A percentile compares a stretch with the other conserved stretches of the same genome.
Evolutionary conservation across 2,329 filamentous ascomycete genomes (phyloP).

Genomic region (Colletotrichum magnum): DNA sequence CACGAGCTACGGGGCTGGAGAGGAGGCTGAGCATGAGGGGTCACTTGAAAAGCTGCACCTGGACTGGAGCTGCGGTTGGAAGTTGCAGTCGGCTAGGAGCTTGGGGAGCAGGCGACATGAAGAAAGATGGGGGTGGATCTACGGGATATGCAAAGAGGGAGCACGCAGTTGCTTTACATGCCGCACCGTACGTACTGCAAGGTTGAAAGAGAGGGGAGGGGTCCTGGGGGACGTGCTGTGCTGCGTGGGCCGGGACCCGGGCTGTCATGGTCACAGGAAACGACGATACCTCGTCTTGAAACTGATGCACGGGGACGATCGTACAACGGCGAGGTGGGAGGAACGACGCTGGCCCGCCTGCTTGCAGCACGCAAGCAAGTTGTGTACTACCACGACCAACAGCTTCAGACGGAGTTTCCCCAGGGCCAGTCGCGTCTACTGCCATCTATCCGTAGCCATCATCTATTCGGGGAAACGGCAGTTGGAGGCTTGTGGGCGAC

Average conservation of each 20-base stretch:
- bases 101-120: constrained; percentile 25
- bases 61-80: neutral
- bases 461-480: constrained; percentile 25
- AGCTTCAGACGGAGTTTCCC: neutral
- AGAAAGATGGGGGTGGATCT: constrained; percentile 36
- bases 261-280: constrained; percentile 29
- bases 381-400: too few relatives aligned
- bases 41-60: neutral
- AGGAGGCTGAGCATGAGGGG: neutral
- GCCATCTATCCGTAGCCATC: neutral
- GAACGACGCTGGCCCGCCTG: neutral
- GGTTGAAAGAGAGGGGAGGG: constrained; percentile 1
- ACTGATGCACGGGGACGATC: constrained; percentile 34
- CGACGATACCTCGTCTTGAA: constrained; percentile 29
- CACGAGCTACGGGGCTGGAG: neutral
- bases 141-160: constrained; percentile 18
- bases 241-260: constrained; percentile 5
- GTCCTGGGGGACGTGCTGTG: neutral
- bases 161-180: neutral
- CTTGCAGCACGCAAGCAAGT: neutral
- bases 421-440: constrained; percentile 1
- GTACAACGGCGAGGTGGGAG: constrained; percentile 9
- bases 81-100: constrained; percentile 28
- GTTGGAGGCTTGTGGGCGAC: constrained; percentile 6
- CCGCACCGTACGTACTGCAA: too few relatives aligned